These are phyloP conservation scores for Paecilomyces formosus DNA, from an alignment of 2,329 filamentous ascomycete species.

Conservation along the genomic window DNA sequence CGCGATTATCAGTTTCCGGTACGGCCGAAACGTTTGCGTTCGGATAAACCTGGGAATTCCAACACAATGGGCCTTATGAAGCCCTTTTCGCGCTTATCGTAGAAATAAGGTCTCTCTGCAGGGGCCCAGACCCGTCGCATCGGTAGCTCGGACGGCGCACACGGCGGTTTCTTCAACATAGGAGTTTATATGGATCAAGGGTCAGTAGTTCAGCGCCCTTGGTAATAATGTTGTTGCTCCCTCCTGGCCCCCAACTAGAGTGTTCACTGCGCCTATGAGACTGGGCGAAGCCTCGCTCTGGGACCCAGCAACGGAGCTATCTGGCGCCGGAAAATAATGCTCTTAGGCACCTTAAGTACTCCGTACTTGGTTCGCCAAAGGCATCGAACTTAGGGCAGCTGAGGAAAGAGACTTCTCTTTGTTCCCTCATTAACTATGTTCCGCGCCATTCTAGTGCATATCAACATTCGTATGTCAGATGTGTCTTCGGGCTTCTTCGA, in stretches of 20 bases:
- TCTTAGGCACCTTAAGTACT: neutral
- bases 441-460: neutral
- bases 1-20: neutral
- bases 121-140: neutral
- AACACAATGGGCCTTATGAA: neutral
- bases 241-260: neutral
- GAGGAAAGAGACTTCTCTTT: neutral
- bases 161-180: neutral
- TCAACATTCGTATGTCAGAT: neutral
- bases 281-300: neutral
- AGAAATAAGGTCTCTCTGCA: neutral
- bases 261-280: neutral
- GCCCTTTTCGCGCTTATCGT: neutral
- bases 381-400: neutral
- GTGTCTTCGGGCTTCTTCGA: neutral
- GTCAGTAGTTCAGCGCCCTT: neutral
- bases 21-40: neutral
- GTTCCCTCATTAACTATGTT: neutral
- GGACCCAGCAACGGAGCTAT: neutral
- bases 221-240: neutral
- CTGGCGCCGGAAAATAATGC: neutral
- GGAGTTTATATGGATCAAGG: neutral
- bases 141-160: neutral
- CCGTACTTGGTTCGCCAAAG: neutral
- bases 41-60: neutral